Evolutionary conservation across 768 basidiomycete species (phyloP), one percentile per base, ranked within the genome.

Genomic region (Kockovaella imperatae): DNA sequence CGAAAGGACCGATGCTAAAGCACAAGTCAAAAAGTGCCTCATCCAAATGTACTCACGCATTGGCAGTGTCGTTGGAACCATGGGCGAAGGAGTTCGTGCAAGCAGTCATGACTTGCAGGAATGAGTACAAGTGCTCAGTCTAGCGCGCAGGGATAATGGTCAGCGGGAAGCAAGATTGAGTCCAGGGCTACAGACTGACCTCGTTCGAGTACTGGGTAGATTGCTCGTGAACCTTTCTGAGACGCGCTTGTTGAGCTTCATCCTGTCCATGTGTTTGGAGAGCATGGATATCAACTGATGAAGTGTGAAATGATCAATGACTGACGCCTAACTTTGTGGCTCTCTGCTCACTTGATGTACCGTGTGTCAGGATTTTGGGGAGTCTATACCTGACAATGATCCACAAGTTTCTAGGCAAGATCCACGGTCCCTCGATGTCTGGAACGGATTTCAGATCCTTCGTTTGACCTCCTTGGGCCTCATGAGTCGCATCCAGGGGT

Each of bases 61-160:
- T 72, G 30, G 64, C 57, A 31, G 72, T 54, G 46, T 75, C 74
- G 66, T 75, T 75, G 52, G 74, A 62, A 14, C 75, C 75, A 59
- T 75, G 75, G 3, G 74, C 75, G 55, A 75, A 75, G 3, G 73
- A 74, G 28, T 68, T 69, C 18, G 70, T 74, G 54, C 73, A 74
- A 13, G 74, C 74, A 3, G 74, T 75, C 41, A 75, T 46, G 45
- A 73, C 67, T 47, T 75, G 75, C 23, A 75, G 58, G 64, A 75
- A 75, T 6, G 72, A 73, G 69, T 62, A 75, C 21, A 66, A 45
- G 55, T 74, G 72, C 56, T 75, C 75, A 47, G 70, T 69, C 50
- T 55, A n/a, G n/a, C n/a, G n/a, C n/a, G n/a, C n/a, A n/a, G n/a
- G n/a, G n/a, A n/a, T n/a, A n/a, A 23, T 35, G 3, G 35, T 52